Evolutionary conservation across 352 stramenopile species (phyloP).

Genomic region (Plasmopara viticola): DNA sequence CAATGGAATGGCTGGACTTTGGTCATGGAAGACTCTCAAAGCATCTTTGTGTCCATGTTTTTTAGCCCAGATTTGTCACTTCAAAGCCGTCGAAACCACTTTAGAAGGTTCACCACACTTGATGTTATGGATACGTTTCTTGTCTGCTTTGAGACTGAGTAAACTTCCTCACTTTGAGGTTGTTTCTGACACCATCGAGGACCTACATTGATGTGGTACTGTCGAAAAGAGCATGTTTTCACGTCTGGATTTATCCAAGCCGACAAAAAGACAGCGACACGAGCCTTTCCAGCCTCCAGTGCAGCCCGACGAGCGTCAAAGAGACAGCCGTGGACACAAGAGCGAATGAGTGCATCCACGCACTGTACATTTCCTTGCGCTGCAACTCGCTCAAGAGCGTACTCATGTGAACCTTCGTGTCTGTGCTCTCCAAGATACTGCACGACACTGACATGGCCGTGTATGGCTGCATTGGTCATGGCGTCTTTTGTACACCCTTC

Average conservation of each 20-base stretch:
- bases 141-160: slow-evolving; percentile 1
- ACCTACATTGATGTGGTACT: slow-evolving; percentile 13
- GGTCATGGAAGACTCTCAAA: not conserved
- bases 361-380: slow-evolving; percentile 20
- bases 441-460: slow-evolving; percentile 24
- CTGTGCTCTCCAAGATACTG: slow-evolving; percentile 29
- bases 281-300: slow-evolving; percentile 22
- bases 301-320: slow-evolving; percentile 28
- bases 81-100: slow-evolving; percentile 22
- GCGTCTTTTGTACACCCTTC: slow-evolving; percentile 33
- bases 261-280: slow-evolving; percentile 20
- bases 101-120: slow-evolving; percentile 10
- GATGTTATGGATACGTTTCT: not conserved
- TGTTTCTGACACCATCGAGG: slow-evolving; percentile 26
- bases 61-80: not conserved
- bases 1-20: too few relatives aligned
- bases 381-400: slow-evolving; percentile 23
- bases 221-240: slow-evolving; percentile 15
- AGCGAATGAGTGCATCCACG: slow-evolving; percentile 27
- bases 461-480: slow-evolving; percentile 30
- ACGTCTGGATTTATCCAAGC: slow-evolving; percentile 29
- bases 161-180: slow-evolving; percentile 2
- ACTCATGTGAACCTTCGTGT: slow-evolving; percentile 25
- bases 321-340: slow-evolving; percentile 26
- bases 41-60: not conserved